phyloP scores from a whole-genome alignment of 768 basidiomycete species.

The Mycena indigotica region DNA sequence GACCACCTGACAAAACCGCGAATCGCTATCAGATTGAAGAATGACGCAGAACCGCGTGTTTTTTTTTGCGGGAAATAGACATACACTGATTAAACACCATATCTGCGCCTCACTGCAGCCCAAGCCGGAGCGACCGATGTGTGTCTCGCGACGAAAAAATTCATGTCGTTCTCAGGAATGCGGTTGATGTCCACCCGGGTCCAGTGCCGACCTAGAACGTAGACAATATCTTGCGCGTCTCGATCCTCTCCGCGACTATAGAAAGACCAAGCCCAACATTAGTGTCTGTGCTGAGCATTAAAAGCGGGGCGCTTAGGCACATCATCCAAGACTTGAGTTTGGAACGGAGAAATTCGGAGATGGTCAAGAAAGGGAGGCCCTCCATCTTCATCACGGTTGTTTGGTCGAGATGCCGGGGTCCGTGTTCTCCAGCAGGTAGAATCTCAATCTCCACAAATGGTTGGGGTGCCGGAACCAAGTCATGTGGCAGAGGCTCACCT shows the following conservation, averaged over 20 bases:
- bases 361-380: constrained; percentile 77
- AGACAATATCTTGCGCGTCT: constrained; percentile 79
- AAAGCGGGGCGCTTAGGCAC: constrained; percentile 45
- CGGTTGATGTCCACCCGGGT: constrained; percentile 84
- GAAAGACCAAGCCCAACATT: constrained; percentile 20
- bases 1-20: background rate
- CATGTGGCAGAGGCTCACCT: constrained; percentile 47
- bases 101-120: constrained; percentile 74
- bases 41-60: constrained; percentile 1
- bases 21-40: background rate
- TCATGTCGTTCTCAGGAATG: constrained; percentile 85
- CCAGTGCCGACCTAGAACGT: constrained; percentile 74
- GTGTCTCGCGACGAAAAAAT: constrained; percentile 64
- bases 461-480: constrained; percentile 12
- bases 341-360: constrained; percentile 83
- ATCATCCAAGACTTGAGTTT: constrained; percentile 84
- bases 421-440: constrained; percentile 77
- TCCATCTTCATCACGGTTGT: constrained; percentile 69
- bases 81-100: constrained; percentile 51
- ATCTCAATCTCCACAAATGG: constrained; percentile 64
- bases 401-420: constrained; percentile 72
- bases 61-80: background rate
- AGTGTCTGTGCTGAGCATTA: constrained; percentile 12
- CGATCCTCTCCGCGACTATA: constrained; percentile 66
- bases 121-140: constrained; percentile 69